These are phyloP conservation scores for Agastache rugosa DNA, from an alignment of 257 asterid genomes.

Conservation along the genomic window DNA sequence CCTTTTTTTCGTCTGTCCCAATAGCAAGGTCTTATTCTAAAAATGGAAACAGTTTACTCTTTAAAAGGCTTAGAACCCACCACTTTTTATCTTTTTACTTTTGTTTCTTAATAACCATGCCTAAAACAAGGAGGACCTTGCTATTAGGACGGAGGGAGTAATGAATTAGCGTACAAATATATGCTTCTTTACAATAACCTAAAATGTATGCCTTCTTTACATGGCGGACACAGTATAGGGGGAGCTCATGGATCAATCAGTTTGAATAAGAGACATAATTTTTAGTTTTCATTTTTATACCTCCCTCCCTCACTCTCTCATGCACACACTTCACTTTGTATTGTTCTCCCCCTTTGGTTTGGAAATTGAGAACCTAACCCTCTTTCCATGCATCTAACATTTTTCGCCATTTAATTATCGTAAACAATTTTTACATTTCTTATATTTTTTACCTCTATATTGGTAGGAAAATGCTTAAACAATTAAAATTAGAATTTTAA, in stretches of 20 bases:
- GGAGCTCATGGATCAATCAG: not conserved
- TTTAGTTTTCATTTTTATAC: not conserved
- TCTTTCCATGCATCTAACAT: not conserved
- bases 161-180: too few relatives aligned
- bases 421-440: not conserved
- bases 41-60: too few relatives aligned
- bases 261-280: not conserved
- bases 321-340: not conserved
- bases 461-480: constrained; percentile 17
- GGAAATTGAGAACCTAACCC: not conserved
- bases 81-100: too few relatives aligned
- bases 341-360: not conserved
- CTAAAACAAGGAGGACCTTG: too few relatives aligned
- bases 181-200: not conserved
- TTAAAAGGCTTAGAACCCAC: too few relatives aligned
- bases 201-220: not conserved
- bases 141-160: too few relatives aligned
- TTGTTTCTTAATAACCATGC: too few relatives aligned
- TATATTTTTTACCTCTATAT: constrained; percentile 2
- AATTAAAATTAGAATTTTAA: constrained; percentile 20
- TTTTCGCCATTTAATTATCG: not conserved
- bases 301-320: not conserved
- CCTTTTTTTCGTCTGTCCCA: too few relatives aligned
- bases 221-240: not conserved
- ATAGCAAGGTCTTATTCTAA: too few relatives aligned